Evolutionary conservation across 331 rosid species (phyloP), one percentile per base, ranked within the genome.

Genomic region (Dryas integrifolia): DNA sequence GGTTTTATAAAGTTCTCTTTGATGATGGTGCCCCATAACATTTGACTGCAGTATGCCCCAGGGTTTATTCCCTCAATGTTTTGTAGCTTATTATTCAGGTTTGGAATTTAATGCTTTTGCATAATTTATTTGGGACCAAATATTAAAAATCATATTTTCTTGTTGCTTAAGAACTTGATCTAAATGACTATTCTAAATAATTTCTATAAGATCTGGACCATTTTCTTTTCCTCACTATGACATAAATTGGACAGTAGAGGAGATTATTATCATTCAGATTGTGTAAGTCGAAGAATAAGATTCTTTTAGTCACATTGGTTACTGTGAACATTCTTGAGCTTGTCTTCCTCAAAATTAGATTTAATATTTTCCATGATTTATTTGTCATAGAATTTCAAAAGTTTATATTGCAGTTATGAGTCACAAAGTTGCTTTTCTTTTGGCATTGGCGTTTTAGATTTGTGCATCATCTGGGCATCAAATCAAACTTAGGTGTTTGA

Each of bases 1-100:
- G 97, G 60, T 90, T 92, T 79, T 92, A 90, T 77, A 91, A 75
- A 76, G 82, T 81, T 83, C 92, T 88, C 35, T 90, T 92, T 83
- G 89, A 89, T 63, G 98, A 92, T 69, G 87, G 79, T 75, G 79
- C 76, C 72, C 77, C 83, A 15, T 84, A 75, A 85, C 61, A 56
- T 65, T 51, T 65, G 18, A 53, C 52, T 12, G 30, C 11, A 26
- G 51, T 73, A 15, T 7, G 48, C 2, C 48, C 38, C 9, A 9
- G 5, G 41, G 51, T 57, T 58, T 7, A 60, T 38, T 41, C 24
- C 48, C 43, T 18, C 30, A 66, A 47, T 15, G 9, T 30, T 66
- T 58, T 21, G 18, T 50, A 38, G 47, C 52, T 44, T 57, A 21
- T 24, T 35, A 11, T 4, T 4, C 65, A 53, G 14, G 13, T 44